Evolutionary conservation across 106 monocot genomes (phyloP).

Genomic region (Dendrobium chrysotoxum): DNA sequence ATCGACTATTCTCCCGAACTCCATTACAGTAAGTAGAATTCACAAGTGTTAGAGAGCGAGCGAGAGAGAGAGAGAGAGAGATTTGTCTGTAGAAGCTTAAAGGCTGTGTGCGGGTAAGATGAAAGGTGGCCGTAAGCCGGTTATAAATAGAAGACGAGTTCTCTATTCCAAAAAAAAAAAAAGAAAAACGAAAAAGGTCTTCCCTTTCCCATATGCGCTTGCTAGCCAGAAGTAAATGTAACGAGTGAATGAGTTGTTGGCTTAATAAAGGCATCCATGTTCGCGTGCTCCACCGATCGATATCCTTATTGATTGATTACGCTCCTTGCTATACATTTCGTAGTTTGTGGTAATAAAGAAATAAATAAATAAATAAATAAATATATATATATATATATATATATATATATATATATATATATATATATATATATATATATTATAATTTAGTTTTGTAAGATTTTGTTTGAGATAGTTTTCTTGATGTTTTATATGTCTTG

Average conservation of each 20-base stretch:
- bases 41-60: neutral
- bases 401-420: no score
- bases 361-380: neutral
- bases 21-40: conserved; percentile 10
- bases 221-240: no score
- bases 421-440: no score
- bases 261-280: conserved; percentile 2
- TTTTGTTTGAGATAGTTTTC: no score
- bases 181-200: no score
- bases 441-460: no score
- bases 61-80: neutral
- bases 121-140: neutral
- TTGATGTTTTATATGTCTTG: no score
- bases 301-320: no score
- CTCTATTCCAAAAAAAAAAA: no score
- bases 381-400: neutral
- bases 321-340: no score
- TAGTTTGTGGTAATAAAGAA: no score
- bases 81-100: neutral
- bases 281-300: neutral
- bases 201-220: no score
- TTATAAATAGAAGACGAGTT: neutral
- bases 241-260: neutral
- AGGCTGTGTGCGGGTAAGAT: neutral
- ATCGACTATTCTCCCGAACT: conserved; percentile 16